Evolutionary conservation across 2,329 filamentous ascomycete genomes (phyloP), one percentile per base, ranked within the genome.

Genomic region (Hypoxylon sp.): DNA sequence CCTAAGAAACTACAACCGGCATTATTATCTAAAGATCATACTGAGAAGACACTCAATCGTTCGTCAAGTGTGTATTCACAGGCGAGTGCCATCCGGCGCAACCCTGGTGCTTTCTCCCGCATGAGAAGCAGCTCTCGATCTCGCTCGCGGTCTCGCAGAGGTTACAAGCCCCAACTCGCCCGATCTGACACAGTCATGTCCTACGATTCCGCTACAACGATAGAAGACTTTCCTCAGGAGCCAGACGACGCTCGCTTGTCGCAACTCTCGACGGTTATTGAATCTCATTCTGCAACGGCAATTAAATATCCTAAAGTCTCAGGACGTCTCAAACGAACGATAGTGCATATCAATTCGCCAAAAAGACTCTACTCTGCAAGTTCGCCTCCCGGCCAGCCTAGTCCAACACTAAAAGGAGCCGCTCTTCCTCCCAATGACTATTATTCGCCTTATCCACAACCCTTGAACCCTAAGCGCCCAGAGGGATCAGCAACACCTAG

Each of bases 181-280:
- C 73, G 75, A 45, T 72, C 73, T 16, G 70, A 73, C 49, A 76
- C 75, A 3, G 70, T 70, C 26, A 59, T 51, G 50, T 80, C 79
- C 4, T 67, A 73, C 26, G 77, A 74, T 20, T 80, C 78, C 3
- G 73, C 70, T 16, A 82, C 80, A 1, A 81, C 80, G 0, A 81
- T 82, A 51, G 77, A 78, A 36, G 74, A 77, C 36, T 74, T 74
- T 12, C 74, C 69, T 18, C 76, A 77, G 46, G 76, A 76, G 5
- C 72, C 72, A 9, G 70, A 74, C 30, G 51, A 74, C 63, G 54
- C 73, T 65, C 58, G 67, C 30, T 56, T 74, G 14, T 74, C 75
- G 1, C 79, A 77, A 45, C 77, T 86, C 3, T 84, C 84, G 0
- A 84, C 84, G 1, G 83, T 86, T 4, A 76, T 76, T 11, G 84